Base-by-base conservation (phyloP, 2,329 filamentous ascomycete genomes). In the Myriosclerotinia duriaeana region DNA sequence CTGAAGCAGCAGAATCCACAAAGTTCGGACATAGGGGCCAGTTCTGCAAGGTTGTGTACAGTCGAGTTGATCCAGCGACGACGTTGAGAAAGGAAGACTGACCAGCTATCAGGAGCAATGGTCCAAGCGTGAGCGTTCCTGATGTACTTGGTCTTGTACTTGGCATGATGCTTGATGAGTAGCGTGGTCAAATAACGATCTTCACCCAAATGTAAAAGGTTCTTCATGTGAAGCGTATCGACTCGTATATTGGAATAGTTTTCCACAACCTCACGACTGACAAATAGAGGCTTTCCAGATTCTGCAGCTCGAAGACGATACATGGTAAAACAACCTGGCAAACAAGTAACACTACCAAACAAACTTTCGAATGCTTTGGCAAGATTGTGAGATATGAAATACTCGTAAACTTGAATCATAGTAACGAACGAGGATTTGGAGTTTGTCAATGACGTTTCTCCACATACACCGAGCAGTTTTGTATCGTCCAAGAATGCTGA, bases 1-100 rank as follows among this genome's bases (percentile, higher is more conserved):
- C 91, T 96, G 84, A 99, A 99, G 81, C 95, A 99, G 84, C 95
- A 99, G 89, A 99, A 99, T 80, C 95, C 95, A 79, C 95, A 99
- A 61, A 99, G 90, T 78, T 98, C 91, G 69, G 90, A 87, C 78
- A 99, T 83, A 7, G 94, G 93, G 70, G 98, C 94, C 69, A 99
- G 89, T 78, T 99, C 95, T 70, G 96, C 91, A 69, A 99, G 84
- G 78, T 99, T 99, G 84, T 99, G 95, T 62, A 99, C 92, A 0
- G 95, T 99, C 66, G 93, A 97, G 83, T 99, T 99, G 80, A 99
- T 99, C 95, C 95, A 99, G 77, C 95, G 91, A 83, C 95, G 94
- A 84, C 95, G 92, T 80, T 99, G 95, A 36, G 95, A 99, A 78
- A 98, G 83, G 85, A 99, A 98, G 68, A 99, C 92, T 53, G 84